Percentiles rank a stretch among this genome's conserved stretches.
Evolutionary conservation across 2,329 filamentous ascomycete species (phyloP).

Genomic region (Ambrosiella cleistominuta): DNA sequence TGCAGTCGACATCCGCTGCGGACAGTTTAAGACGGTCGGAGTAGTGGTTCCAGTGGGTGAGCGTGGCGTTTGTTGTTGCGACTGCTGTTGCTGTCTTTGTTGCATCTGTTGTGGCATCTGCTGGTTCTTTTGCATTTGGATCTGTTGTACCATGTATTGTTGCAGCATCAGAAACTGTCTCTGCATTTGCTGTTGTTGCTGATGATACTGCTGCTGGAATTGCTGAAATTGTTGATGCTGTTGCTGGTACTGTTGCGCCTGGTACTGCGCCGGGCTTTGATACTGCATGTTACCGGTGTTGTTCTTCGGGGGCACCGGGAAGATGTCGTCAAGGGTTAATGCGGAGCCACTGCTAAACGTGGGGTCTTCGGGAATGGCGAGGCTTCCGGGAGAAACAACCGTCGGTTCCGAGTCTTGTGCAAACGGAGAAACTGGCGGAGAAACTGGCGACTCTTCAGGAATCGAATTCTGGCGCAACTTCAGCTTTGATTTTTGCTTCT

Average conservation of each 20-base stretch:
- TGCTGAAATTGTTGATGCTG: slow-evolving; percentile 4
- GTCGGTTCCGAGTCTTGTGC: background rate
- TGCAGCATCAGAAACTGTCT: slow-evolving; percentile 1
- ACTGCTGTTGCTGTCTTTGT: background rate
- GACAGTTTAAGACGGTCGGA: slow-evolving; percentile 19
- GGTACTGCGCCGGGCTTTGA: background rate
- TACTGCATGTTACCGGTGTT: background rate
- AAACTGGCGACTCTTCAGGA: background rate
- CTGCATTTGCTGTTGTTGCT: slow-evolving; percentile 4
- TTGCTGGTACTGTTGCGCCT: background rate
- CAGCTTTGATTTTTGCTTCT: slow-evolving; percentile 6
- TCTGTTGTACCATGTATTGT: background rate
- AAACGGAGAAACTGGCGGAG: background rate
- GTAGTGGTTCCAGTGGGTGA: background rate
- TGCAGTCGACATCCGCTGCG: slow-evolving; percentile 21
- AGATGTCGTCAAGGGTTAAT: background rate
- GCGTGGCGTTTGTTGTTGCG: slow-evolving; percentile 3
- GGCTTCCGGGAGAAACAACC: background rate
- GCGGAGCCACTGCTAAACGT: background rate
- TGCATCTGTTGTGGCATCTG: background rate
- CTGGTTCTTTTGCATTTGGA: background rate
- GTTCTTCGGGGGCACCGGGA: background rate
- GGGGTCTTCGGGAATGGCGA: background rate
- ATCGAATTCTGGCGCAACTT: background rate
- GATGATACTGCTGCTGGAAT: background rate